Percentiles rank a stretch among this genome's conserved stretches.
Evolutionary conservation across 2,329 filamentous ascomycete genomes (phyloP).

Genomic region (Fusarium nematophilum): DNA sequence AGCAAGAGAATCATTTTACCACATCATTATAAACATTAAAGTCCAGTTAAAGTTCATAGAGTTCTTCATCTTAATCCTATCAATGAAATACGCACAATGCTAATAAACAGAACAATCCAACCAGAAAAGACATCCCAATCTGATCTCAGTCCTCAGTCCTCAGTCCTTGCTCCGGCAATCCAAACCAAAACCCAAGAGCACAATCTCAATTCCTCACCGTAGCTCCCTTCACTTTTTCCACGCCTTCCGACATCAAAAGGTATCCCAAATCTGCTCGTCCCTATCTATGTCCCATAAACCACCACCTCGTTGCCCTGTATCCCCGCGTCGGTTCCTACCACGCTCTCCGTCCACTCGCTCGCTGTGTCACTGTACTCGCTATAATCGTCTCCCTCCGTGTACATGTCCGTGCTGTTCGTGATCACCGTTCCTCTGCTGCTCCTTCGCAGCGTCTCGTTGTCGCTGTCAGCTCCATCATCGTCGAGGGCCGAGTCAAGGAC

Average conservation of each 20-base stretch:
- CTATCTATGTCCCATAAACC: conserved; percentile 46
- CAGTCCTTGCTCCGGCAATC: neutral
- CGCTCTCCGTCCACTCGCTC: conserved; percentile 63
- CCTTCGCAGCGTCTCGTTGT: conserved; percentile 62
- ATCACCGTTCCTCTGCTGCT: conserved; percentile 62
- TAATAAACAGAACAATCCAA: conserved; percentile 1
- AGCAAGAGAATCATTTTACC: too few relatives aligned
- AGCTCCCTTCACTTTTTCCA: conserved; percentile 1
- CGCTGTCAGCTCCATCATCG: conserved; percentile 55
- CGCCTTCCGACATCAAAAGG: conserved; percentile 18
- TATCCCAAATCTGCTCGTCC: conserved; percentile 16
- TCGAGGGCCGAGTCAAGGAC: conserved; percentile 33
- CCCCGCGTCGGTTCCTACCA: conserved; percentile 43
- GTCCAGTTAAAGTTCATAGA: neutral
- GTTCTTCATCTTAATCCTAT: neutral
- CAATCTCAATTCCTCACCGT: conserved; percentile 19
- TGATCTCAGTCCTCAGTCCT: neutral
- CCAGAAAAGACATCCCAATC: conserved; percentile 5
- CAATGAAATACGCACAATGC: neutral
- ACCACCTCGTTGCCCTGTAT: conserved; percentile 50
- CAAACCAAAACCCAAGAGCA: conserved; percentile 11
- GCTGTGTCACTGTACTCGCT: conserved; percentile 55
- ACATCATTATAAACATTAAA: too few relatives aligned
- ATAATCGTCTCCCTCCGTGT: conserved; percentile 52
- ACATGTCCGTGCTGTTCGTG: conserved; percentile 53